A percentile compares a stretch with the other conserved stretches of the same genome.
Conservation (phyloP, 1,284 basidiomycete species). For the Trichosporon coremiiforme region DNA sequence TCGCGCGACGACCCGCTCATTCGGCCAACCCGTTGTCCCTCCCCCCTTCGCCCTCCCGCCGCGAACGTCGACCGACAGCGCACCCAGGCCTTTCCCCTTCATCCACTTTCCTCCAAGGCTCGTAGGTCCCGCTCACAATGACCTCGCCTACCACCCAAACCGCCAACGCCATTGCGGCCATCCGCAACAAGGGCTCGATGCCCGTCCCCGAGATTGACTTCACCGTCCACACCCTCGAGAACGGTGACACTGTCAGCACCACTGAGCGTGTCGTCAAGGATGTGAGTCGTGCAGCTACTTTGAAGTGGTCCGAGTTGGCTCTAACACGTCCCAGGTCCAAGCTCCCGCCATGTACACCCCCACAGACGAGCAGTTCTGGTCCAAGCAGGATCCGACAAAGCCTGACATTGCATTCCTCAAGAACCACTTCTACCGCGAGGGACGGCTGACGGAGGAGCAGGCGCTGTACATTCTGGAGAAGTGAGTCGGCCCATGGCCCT, state of each 20-base stretch:
- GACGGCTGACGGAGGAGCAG: conserved; percentile 85
- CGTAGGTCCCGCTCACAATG: conserved; percentile 33
- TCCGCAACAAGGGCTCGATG: conserved; percentile 52
- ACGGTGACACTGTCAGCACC: conserved; percentile 75
- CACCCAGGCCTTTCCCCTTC: not conserved
- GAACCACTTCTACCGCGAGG: conserved; percentile 98
- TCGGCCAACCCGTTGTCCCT: conserved; percentile 11
- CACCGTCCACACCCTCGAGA: conserved; percentile 83
- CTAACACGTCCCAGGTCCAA: conserved; percentile 70
- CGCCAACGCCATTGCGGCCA: conserved; percentile 53
- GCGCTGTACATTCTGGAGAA: conserved; percentile 83
- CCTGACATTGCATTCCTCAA: conserved; percentile 97
- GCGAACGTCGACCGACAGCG: not conserved
- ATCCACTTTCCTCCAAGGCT: conserved; percentile 17
- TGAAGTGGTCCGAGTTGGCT: not conserved
- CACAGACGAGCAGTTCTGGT: conserved; percentile 91
- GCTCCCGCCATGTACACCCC: conserved; percentile 91
- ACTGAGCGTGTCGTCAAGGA: conserved; percentile 58
- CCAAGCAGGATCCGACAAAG: conserved; percentile 75
- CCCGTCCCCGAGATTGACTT: conserved; percentile 75
- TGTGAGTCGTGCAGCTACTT: conserved; percentile 40
- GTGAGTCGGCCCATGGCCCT: conserved; percentile 35
- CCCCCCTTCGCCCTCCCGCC: not conserved
- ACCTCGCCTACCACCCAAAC: conserved; percentile 49
- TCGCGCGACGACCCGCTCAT: conserved; percentile 11